Evolutionary conservation across 306 rosid species (phyloP).

Genomic region (Malus sieversii): DNA sequence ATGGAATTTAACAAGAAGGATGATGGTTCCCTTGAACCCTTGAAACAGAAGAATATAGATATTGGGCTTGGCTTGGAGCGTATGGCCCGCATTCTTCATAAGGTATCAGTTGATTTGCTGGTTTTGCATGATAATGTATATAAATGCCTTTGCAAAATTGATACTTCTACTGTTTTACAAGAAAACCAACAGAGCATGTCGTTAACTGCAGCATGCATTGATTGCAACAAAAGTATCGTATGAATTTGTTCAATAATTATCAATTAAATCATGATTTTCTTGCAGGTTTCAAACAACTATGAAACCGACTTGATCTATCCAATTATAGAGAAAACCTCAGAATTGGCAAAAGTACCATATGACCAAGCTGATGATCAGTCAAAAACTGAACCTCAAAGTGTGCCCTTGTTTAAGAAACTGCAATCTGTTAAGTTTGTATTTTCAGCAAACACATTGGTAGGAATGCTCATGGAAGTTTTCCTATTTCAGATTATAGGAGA

Average conservation of each 20-base stretch:
- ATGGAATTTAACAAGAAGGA: conserved; percentile 92
- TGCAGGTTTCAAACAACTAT: conserved; percentile 89
- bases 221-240: background rate
- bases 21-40: conserved; percentile 78
- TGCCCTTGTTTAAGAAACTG: conserved; percentile 17
- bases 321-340: conserved; percentile 67
- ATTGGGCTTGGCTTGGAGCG: conserved; percentile 97
- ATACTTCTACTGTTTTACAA: background rate
- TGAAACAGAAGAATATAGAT: conserved; percentile 87
- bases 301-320: conserved; percentile 97
- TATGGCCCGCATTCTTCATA: conserved; percentile 87
- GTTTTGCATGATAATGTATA: background rate
- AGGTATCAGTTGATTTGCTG: conserved; percentile 38
- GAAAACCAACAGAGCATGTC: background rate
- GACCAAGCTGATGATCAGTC: conserved; percentile 53
- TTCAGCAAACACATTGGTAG: conserved; percentile 12
- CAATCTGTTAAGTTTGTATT: conserved; percentile 3
- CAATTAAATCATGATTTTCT: conserved; percentile 18
- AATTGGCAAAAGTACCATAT: conserved; percentile 67
- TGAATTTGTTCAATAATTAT: conserved; percentile 11
- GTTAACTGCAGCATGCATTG: background rate
- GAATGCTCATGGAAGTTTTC: conserved; percentile 3
- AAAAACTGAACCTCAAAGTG: conserved; percentile 72
- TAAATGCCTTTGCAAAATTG: background rate
- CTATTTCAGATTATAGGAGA: conserved; percentile 75